Conservation (phyloP, 2,329 filamentous ascomycete genomes). For the Xylariaceae sp. region DNA sequence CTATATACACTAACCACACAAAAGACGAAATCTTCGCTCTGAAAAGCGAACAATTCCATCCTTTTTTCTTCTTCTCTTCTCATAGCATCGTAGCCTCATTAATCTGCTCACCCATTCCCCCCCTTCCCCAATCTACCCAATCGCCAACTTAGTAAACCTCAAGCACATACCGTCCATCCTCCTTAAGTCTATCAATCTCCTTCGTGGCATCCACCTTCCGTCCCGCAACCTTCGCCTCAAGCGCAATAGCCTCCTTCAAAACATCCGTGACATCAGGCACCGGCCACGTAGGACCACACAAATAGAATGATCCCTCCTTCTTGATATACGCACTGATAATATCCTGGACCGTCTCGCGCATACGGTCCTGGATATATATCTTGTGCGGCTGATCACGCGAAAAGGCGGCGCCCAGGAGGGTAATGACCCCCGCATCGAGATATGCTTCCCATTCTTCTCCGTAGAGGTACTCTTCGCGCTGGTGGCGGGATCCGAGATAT, state of each 20-base stretch:
- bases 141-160: slow-evolving; percentile 72
- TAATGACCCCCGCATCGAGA: slow-evolving; percentile 90
- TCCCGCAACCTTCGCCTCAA: slow-evolving; percentile 61
- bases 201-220: slow-evolving; percentile 81
- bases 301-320: slow-evolving; percentile 89
- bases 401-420: slow-evolving; percentile 87
- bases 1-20: not conserved
- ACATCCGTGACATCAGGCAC: slow-evolving; percentile 95
- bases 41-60: no score
- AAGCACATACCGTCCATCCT: slow-evolving; percentile 86
- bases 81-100: slow-evolving; percentile 10
- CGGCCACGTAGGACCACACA: slow-evolving; percentile 97
- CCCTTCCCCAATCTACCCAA: not conserved
- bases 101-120: slow-evolving; percentile 6
- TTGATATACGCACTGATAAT: slow-evolving; percentile 82
- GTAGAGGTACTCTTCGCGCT: slow-evolving; percentile 97
- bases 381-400: slow-evolving; percentile 95
- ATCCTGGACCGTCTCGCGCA: slow-evolving; percentile 78
- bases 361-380: slow-evolving; percentile 98
- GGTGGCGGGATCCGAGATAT: slow-evolving; percentile 95
- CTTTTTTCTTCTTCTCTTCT: not conserved
- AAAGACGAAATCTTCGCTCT: no score
- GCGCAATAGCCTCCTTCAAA: slow-evolving; percentile 82
- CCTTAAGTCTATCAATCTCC: slow-evolving; percentile 97
- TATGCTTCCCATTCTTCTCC: slow-evolving; percentile 99